Percentiles rank a stretch among this genome's conserved stretches.
Conservation (phyloP, 2,329 filamentous ascomycete genomes). For the Fusarium protoensiforme region DNA sequence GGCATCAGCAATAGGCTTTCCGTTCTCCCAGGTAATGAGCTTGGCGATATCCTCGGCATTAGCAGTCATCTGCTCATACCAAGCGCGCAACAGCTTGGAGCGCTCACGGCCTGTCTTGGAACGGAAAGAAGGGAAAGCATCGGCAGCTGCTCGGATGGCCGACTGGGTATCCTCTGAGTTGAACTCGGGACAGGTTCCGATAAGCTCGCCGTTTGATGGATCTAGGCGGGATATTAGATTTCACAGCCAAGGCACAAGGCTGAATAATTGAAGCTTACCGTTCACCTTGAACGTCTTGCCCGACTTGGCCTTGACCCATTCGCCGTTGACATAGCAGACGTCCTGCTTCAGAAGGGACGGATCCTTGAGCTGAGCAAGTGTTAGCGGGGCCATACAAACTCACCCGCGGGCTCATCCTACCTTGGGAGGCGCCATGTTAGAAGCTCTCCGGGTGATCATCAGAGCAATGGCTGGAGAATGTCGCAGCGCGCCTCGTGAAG, state of each 20-base stretch:
- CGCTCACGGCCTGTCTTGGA: conserved; percentile 79
- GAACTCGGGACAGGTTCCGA: conserved; percentile 89
- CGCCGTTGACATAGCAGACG: conserved; percentile 87
- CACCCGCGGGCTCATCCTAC: conserved; percentile 37
- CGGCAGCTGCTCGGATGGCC: conserved; percentile 85
- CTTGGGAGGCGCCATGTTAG: conserved; percentile 59
- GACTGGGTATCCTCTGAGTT: conserved; percentile 78
- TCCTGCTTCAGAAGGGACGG: conserved; percentile 86
- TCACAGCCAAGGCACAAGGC: neutral
- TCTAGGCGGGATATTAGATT: conserved; percentile 60
- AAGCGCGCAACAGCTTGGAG: conserved; percentile 78
- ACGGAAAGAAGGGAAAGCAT: conserved; percentile 78
- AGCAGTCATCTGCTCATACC: conserved; percentile 83
- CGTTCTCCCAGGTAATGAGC: conserved; percentile 91
- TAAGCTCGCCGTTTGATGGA: conserved; percentile 82
- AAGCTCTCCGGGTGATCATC: conserved; percentile 52
- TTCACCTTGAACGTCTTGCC: conserved; percentile 92
- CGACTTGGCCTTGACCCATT: conserved; percentile 88
- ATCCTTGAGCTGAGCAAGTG: conserved; percentile 72
- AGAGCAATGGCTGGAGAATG: conserved; percentile 42
- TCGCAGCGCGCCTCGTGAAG: conserved; percentile 44
- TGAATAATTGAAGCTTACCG: conserved; percentile 56
- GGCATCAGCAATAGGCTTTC: conserved; percentile 82
- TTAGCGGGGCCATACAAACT: neutral
- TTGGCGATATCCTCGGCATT: conserved; percentile 84